Base-by-base conservation (phyloP, 495 filamentous ascomycete species). In the Neurospora pannonica region DNA sequence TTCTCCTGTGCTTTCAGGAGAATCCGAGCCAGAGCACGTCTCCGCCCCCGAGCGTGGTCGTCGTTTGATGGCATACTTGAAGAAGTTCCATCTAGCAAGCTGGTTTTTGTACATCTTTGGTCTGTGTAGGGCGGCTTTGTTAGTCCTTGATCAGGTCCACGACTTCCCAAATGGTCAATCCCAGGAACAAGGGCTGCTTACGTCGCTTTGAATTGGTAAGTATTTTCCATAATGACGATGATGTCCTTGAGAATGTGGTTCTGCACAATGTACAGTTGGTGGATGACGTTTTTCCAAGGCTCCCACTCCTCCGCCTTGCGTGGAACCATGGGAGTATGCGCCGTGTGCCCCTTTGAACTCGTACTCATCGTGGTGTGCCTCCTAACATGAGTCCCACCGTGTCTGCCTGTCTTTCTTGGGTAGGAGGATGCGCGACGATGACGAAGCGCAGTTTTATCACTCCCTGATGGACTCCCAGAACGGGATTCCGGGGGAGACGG, bases 41-140 rank as follows among this genome's bases (percentile, higher is more conserved):
- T 70, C 72, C 15, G 75, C 10, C 38, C 75, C 74, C 69, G 15
- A 36, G 2, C 71, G 71, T 34, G 77, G 75, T 21, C 79, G 74
- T 19, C 48, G 69, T 71, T 81, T 81, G 72, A 80, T 72, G 31
- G 76, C 37, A 31, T 81, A 81, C 74, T 82, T 82, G 76, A 80
- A 80, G 73, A 81, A 80, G 37, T 72, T 71, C 80, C 80, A 82
- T 9, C 80, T 62, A 0, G 77, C 76, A 37, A 82, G 77, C 39
- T 82, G 80, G 70, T 78, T 79, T 39, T 82, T 82, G 73, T 81
- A 82, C 80, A 82, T 82, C 70, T 81, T 82, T 8, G 79, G 77
- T 17, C 78, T 81, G 74, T 60, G 1, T 9, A 69, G n/a, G 0
- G 8, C 24, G 8, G 11, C 4, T 2, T 6, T n/a, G 15, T 36